Evolutionary conservation across 1,284 basidiomycete species (phyloP), one percentile per base, ranked within the genome.

Genomic region (Entoloma clypeatum): DNA sequence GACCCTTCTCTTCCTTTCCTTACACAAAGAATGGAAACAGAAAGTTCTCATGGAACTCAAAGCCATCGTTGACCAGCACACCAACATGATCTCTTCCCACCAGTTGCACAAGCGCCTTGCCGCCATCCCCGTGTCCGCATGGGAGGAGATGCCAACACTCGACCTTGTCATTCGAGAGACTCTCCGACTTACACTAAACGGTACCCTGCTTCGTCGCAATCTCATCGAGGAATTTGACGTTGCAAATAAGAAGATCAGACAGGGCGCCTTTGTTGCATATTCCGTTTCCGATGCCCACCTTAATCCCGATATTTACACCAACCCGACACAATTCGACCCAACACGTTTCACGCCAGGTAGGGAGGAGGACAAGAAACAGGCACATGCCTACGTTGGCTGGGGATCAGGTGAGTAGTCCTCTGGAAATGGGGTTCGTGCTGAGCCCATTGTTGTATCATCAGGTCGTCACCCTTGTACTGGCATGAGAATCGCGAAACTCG

Each of bases 401-500:
- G 68, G 67, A 27, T 63, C 52, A 21, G 64, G 64, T 64, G 38
- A 47, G 50, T 17, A 34, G 25, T 30, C 21, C 17, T 11, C 16
- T 26, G 24, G 3, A 35, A 5, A 27, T 23, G 7, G 16, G 11
- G 13, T 16, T 21, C 11, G 16, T 13, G 19, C 29, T 22, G n/a
- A n/a, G n/a, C 17, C 2, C n/a, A 3, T n/a, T 8, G 7, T 7
- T 22, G 28, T 23, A 36, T 22, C 18, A 47, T 23, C 37, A 61
- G 64, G 63, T 17, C 57, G 60, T 11, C 63, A 63, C 45, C 61
- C 61, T 7, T 67, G 64, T 36, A 36, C 50, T 11, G 65, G 64
- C 8, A 62, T 62, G 54, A 56, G 57, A 36, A 45, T 65, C 3
- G 66, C 66, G 10, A 67, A 67, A 46, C 47, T 68, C 9, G 62